A percentile compares a stretch with the other conserved stretches of the same genome.
These are phyloP conservation scores for Pisolithus albus DNA, from an alignment of 768 basidiomycete genomes.

Conservation along the genomic window DNA sequence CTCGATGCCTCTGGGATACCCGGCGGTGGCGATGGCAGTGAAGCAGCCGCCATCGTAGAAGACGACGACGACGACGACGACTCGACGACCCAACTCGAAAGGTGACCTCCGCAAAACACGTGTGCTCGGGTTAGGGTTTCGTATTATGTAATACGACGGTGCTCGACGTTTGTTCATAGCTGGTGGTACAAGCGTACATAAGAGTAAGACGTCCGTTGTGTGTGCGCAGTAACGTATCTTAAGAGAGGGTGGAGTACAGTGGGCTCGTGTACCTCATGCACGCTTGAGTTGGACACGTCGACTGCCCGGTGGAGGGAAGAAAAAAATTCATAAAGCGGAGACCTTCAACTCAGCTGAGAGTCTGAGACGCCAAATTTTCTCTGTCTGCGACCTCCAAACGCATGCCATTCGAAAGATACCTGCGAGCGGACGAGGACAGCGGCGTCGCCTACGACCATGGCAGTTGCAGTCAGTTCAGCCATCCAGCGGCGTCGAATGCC, in stretches of 20 bases:
- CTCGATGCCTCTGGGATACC: conserved; percentile 49
- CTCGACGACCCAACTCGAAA: not conserved
- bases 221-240: too few species aligned
- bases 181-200: too few species aligned
- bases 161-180: not conserved
- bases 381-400: not conserved
- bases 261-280: too few species aligned
- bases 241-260: too few species aligned
- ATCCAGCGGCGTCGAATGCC: conserved; percentile 16
- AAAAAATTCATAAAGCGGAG: too few species aligned
- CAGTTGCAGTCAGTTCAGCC: conserved; percentile 9
- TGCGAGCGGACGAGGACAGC: conserved; percentile 20
- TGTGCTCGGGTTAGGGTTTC: conserved; percentile 25
- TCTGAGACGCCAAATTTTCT: not conserved
- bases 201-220: too few species aligned
- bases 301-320: too few species aligned
- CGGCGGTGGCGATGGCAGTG: conserved; percentile 17
- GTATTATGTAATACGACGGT: not conserved
- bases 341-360: too few species aligned
- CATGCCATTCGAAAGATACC: conserved; percentile 41
- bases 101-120: conserved; percentile 19
- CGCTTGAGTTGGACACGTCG: too few species aligned
- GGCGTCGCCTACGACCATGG: conserved; percentile 1
- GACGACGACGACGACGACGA: conserved; percentile 20
- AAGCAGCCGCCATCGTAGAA: conserved; percentile 20